Evolutionary conservation across 2,329 filamentous ascomycete genomes (phyloP).

Genomic region (Diaporthe nobilis): DNA sequence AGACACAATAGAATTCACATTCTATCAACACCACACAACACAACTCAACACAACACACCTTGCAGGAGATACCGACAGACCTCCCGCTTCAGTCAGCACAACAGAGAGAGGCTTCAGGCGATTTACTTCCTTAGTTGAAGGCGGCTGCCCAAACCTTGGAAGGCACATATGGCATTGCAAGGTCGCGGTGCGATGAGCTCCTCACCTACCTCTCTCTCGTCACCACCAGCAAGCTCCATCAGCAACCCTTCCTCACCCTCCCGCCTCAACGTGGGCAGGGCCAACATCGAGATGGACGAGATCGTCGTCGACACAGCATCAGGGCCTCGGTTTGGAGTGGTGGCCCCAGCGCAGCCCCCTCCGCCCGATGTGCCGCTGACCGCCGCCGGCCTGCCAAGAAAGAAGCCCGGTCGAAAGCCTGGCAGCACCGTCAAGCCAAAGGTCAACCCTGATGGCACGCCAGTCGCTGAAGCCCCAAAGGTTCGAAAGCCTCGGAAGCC

Average conservation of each 20-base stretch:
- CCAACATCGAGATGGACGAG: constrained; percentile 62
- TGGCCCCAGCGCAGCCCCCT: constrained; percentile 47
- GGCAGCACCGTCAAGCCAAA: constrained; percentile 67
- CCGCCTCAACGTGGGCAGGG: constrained; percentile 51
- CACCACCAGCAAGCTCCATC: constrained; percentile 64
- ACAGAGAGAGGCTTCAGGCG: not conserved
- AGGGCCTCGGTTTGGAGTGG: constrained; percentile 51
- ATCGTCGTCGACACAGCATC: constrained; percentile 62
- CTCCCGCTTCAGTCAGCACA: not conserved
- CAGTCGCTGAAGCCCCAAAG: constrained; percentile 62
- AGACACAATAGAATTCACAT: not conserved
- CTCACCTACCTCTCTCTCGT: constrained; percentile 64
- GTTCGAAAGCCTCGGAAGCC: constrained; percentile 69
- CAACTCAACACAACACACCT: not conserved
- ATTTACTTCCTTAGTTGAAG: not conserved
- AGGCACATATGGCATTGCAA: constrained; percentile 29
- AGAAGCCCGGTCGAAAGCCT: constrained; percentile 77
- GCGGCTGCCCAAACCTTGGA: constrained; percentile 3
- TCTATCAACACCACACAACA: not conserved
- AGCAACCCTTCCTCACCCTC: constrained; percentile 65
- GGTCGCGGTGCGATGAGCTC: constrained; percentile 57
- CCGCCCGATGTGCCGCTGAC: constrained; percentile 64
- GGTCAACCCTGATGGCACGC: constrained; percentile 53
- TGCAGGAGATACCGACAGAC: not conserved
- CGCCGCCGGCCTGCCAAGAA: constrained; percentile 70